phyloP scores from a whole-genome alignment of 495 filamentous ascomycete species.

The Penicillium salamii region DNA sequence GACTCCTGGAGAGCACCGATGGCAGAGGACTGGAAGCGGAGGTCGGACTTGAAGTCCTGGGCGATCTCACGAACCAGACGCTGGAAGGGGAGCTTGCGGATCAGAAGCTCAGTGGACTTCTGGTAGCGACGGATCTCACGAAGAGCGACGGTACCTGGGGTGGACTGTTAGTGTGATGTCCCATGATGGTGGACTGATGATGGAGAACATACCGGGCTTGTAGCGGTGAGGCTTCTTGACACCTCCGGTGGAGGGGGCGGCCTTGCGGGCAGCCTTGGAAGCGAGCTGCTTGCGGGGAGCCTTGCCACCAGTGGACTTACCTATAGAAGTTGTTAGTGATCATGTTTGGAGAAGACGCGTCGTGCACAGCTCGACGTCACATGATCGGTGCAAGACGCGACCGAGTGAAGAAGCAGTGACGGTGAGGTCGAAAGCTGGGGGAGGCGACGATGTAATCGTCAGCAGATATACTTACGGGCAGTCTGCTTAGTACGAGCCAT shows the following conservation, averaged over 20 bases:
- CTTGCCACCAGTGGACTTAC: conserved; percentile 99
- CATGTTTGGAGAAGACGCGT: conserved; percentile 21
- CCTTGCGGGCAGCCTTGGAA: conserved; percentile 79
- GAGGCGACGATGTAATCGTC: background rate
- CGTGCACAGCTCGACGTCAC: background rate
- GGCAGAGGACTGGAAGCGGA: conserved; percentile 99
- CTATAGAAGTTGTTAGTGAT: conserved; percentile 46
- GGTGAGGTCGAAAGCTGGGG: conserved; percentile 19
- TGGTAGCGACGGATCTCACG: conserved; percentile 99
- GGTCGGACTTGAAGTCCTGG: conserved; percentile 99
- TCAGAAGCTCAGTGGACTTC: conserved; percentile 99
- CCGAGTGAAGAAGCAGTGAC: no score
- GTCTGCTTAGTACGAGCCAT: conserved; percentile 99
- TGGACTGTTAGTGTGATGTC: conserved; percentile 26
- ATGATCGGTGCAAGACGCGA: conserved; percentile 1
- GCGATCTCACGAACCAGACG: conserved; percentile 99
- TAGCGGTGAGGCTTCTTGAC: conserved; percentile 99
- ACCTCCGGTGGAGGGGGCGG: conserved; percentile 72
- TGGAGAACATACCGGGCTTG: conserved; percentile 80
- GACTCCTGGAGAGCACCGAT: conserved; percentile 99
- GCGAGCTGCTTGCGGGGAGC: conserved; percentile 97
- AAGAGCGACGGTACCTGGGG: conserved; percentile 95
- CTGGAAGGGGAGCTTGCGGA: conserved; percentile 99
- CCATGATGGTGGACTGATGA: background rate
- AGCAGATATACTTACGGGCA: conserved; percentile 69